phyloP scores from a whole-genome alignment of 1,139 yeast species.

The Saccharomycopsis phalli region DNA sequence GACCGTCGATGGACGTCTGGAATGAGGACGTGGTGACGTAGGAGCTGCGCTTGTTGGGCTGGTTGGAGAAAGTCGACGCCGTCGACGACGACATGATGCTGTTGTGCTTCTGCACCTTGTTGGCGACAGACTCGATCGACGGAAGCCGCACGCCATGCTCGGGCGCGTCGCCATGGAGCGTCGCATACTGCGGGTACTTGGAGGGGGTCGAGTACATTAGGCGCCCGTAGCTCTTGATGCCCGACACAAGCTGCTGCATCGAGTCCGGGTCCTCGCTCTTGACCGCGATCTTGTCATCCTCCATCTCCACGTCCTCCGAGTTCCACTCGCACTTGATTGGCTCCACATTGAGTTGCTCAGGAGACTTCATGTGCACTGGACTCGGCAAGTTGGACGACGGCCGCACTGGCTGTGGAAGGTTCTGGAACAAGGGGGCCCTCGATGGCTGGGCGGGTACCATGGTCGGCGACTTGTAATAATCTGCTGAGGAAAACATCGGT shows the following conservation, averaged over 20 bases:
- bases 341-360: constrained; percentile 2
- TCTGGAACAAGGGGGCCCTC: background rate
- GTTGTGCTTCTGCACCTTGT: constrained; percentile 12
- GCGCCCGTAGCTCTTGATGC: constrained; percentile 2
- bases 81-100: constrained; percentile 10
- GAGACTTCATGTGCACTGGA: constrained; percentile 5
- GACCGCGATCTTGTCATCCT: too few relatives aligned
- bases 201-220: constrained; percentile 14
- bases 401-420: too few relatives aligned
- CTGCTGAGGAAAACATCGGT: background rate
- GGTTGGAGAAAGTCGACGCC: constrained; percentile 8
- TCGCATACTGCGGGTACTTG: constrained; percentile 16
- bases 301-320: constrained; percentile 2
- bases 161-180: constrained; percentile 4
- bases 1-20: constrained; percentile 15
- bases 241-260: constrained; percentile 1
- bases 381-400: background rate
- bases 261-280: background rate
- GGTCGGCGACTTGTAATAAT: constrained; percentile 1
- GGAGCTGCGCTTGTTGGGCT: constrained; percentile 2
- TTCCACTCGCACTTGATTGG: constrained; percentile 13
- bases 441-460: background rate
- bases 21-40: constrained; percentile 17
- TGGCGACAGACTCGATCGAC: constrained; percentile 7
- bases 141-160: constrained; percentile 6